These are phyloP conservation scores for Neofusicoccum laricinum DNA, from an alignment of 2,329 filamentous ascomycete species.

Conservation along the genomic window DNA sequence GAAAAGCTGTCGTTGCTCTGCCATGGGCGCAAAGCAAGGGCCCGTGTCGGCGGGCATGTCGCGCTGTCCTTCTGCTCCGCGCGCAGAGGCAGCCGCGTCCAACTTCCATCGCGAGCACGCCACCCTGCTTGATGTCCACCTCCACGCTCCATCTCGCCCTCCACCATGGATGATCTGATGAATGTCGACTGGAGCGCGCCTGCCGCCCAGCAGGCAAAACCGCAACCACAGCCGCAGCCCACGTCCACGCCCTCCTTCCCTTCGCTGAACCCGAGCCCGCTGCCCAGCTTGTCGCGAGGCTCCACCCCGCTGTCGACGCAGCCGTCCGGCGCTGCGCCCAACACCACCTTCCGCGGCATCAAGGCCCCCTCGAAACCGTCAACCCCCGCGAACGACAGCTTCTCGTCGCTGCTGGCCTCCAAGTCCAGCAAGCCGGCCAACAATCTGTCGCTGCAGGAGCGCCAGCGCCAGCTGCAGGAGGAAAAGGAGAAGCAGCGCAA, in stretches of 20 bases:
- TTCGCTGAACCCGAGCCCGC: constrained; percentile 22
- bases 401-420: constrained; percentile 71
- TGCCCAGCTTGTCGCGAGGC: constrained; percentile 38
- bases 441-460: constrained; percentile 66
- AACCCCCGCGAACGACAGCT: constrained; percentile 62
- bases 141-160: not conserved
- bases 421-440: constrained; percentile 59
- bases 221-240: constrained; percentile 25
- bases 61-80: not conserved
- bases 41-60: no score
- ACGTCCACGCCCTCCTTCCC: constrained; percentile 23
- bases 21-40: not conserved
- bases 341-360: constrained; percentile 34
- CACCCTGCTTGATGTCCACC: not conserved
- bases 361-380: constrained; percentile 53
- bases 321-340: constrained; percentile 31
- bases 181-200: constrained; percentile 46
- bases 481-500: constrained; percentile 71
- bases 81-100: not conserved
- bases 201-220: constrained; percentile 26
- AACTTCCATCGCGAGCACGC: not conserved
- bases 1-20: not conserved
- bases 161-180: constrained; percentile 48
- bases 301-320: constrained; percentile 39
- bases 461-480: constrained; percentile 69